Conservation (phyloP, 2,329 filamentous ascomycete species). For the Microsporum ferrugineum region DNA sequence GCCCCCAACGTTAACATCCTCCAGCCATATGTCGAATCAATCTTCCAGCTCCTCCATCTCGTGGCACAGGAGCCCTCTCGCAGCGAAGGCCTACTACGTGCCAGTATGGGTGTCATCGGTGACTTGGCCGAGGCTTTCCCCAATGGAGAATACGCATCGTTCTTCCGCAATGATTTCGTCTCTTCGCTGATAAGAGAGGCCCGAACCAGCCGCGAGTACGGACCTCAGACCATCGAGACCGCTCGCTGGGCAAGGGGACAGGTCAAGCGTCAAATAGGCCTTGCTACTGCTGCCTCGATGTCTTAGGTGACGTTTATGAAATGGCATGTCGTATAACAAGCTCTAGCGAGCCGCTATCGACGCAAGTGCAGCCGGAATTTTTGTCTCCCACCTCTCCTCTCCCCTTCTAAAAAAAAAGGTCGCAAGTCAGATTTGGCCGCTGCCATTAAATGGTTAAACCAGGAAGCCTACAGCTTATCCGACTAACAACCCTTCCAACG, state of each 20-base stretch:
- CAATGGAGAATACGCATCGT: conserved; percentile 69
- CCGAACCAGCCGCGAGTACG: conserved; percentile 77
- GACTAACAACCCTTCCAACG: background rate
- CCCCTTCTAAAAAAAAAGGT: background rate
- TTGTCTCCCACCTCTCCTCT: background rate
- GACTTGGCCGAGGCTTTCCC: conserved; percentile 92
- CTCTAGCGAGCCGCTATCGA: background rate
- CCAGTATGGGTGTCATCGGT: conserved; percentile 95
- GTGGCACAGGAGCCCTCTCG: conserved; percentile 75
- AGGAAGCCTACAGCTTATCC: background rate
- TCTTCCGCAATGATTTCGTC: conserved; percentile 86
- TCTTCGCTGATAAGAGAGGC: conserved; percentile 84
- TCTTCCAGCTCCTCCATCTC: conserved; percentile 75
- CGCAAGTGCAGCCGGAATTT: background rate
- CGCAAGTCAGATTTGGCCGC: background rate
- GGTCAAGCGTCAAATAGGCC: conserved; percentile 68
- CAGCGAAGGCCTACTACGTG: conserved; percentile 80
- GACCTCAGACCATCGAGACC: conserved; percentile 75
- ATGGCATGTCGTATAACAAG: background rate
- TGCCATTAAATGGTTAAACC: background rate
- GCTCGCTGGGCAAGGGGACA: conserved; percentile 96
- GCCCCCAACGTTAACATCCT: conserved; percentile 52
- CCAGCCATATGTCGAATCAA: conserved; percentile 65
- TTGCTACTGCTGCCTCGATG: conserved; percentile 30
- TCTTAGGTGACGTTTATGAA: conserved; percentile 20